A percentile compares a stretch with the other conserved stretches of the same genome.
These are phyloP conservation scores for Sonneratia alba DNA, from an alignment of 345 rosid species.

Conservation along the genomic window DNA sequence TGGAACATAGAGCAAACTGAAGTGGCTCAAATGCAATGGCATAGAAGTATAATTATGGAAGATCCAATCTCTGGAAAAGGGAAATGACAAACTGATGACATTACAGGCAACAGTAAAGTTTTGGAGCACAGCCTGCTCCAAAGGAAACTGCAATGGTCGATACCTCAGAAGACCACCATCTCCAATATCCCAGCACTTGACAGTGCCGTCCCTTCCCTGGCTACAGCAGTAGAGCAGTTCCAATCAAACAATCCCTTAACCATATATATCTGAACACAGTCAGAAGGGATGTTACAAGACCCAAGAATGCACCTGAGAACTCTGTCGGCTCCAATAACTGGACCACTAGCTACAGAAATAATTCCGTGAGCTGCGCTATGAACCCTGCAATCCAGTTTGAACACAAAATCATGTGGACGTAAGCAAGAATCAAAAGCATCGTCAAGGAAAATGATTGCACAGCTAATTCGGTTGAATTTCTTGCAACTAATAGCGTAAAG, in stretches of 20 bases:
- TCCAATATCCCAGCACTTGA: slow-evolving; percentile 78
- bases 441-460: not conserved
- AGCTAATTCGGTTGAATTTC: not conserved
- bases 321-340: slow-evolving; percentile 51
- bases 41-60: not conserved
- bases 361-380: slow-evolving; percentile 87
- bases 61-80: not conserved
- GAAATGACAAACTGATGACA: not conserved
- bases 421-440: not conserved
- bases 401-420: not conserved
- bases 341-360: slow-evolving; percentile 53
- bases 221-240: slow-evolving; percentile 20
- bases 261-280: not conserved
- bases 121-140: not conserved
- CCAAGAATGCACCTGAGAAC: slow-evolving; percentile 49
- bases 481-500: not conserved
- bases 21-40: not conserved
- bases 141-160: not conserved
- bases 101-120: not conserved
- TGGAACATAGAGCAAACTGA: not conserved
- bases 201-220: slow-evolving; percentile 96
- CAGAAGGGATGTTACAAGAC: not conserved
- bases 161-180: slow-evolving; percentile 84
- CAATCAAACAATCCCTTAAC: not conserved
- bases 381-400: slow-evolving; percentile 33